Conservation (phyloP, 2,329 filamentous ascomycete species). For the Zymoseptoria ardabiliae region DNA sequence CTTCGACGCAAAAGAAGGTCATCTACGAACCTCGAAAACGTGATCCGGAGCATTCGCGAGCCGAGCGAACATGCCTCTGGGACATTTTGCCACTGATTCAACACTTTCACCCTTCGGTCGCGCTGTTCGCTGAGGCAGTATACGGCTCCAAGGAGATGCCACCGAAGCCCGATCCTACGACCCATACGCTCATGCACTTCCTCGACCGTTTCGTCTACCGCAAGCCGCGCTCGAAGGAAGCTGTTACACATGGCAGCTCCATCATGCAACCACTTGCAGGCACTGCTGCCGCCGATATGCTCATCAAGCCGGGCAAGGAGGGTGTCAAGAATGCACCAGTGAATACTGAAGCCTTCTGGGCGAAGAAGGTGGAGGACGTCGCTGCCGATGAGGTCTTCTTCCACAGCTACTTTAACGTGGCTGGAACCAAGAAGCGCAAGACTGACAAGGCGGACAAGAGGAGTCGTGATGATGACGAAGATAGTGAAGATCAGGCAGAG, state of each 20-base stretch:
- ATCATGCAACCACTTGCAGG: slow-evolving; percentile 92
- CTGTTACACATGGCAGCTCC: slow-evolving; percentile 65
- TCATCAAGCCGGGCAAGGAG: slow-evolving; percentile 51
- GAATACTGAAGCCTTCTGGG: slow-evolving; percentile 88
- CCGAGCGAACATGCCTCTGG: slow-evolving; percentile 90
- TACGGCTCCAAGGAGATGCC: slow-evolving; percentile 63
- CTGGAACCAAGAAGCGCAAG: slow-evolving; percentile 47
- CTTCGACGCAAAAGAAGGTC: slow-evolving; percentile 24
- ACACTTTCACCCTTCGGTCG: slow-evolving; percentile 91
- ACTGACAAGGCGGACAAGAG: slow-evolving; percentile 51
- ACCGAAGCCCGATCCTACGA: slow-evolving; percentile 81
- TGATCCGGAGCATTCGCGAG: slow-evolving; percentile 84
- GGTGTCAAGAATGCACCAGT: slow-evolving; percentile 46
- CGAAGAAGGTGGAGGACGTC: slow-evolving; percentile 79
- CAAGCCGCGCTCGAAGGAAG: slow-evolving; percentile 65
- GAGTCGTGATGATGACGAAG: slow-evolving; percentile 35
- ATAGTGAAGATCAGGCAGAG: slow-evolving; percentile 36
- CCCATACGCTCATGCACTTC: slow-evolving; percentile 90
- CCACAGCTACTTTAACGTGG: slow-evolving; percentile 85
- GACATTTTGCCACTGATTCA: slow-evolving; percentile 72
- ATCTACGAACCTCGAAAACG: slow-evolving; percentile 82
- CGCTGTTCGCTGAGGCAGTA: slow-evolving; percentile 69
- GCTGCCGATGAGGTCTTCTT: slow-evolving; percentile 94
- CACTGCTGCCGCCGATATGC: slow-evolving; percentile 51
- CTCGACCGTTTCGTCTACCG: slow-evolving; percentile 98